Base-by-base conservation (phyloP, 108 stramenopile genomes). In the Chaetoceros muelleri region DNA sequence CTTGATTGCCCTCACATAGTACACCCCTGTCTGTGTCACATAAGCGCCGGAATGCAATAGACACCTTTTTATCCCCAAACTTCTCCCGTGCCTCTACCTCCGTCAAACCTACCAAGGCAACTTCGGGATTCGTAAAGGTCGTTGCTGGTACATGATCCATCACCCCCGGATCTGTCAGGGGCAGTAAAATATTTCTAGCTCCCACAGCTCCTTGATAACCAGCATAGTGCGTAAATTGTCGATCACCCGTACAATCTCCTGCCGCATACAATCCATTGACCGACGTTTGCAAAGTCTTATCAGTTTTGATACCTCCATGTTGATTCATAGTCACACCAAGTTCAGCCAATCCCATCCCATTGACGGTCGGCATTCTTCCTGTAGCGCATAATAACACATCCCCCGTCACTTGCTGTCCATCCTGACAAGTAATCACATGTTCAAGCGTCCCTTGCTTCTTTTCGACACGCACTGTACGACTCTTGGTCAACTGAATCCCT, bases 131-230 rank as follows among this genome's bases (percentile, higher is more conserved):
- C 5, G 89, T 91, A 73, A 80, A 94, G 17, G 85, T 91, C 2
- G 79, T 69, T 19, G 85, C 73, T 7, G 92, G 92, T 13, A 91
- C 66, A 26, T 72, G 24, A 28, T 76, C 68, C 31, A 52, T 72
- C 44, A 58, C 67, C 24, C 81, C 84, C 19, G 55, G 46, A 57
- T 80, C 65, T 53, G 78, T 54, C 30, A 81, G 62, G 23, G 82
- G 79, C 5, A 92, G 70, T 24, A 92, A 58, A n/a, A 87, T 85
- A 53, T 94, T 94, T 20, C 90, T 72, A 27, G 87, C 86, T 8
- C 81, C 93, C 50, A 94, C 78, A 19, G 83, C 82, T 1, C 87
- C 93, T 67, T 90, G 88, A 60, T 74, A 87, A 30, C 84, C 89
- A 13, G 83, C 80, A 53, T 74, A 79, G 46, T 93, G 88, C 16